phyloP scores from a whole-genome alignment of 768 basidiomycete genomes.

The Psilocybe tampanensis region DNA sequence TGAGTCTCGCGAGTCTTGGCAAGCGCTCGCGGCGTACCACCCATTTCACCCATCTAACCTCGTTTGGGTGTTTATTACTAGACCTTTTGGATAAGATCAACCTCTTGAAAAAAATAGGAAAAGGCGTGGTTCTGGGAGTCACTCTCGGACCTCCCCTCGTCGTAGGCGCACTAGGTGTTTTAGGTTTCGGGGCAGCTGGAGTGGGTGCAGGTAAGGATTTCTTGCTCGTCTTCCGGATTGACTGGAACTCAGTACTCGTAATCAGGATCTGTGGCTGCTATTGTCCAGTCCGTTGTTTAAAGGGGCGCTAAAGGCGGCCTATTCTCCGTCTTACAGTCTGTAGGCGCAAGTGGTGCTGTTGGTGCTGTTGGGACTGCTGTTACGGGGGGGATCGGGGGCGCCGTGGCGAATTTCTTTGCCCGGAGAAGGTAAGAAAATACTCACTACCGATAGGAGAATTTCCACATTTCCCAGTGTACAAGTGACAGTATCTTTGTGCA shows the following conservation, averaged over 20 bases:
- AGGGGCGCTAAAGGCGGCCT: slow-evolving; percentile 21
- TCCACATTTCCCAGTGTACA: too few species aligned
- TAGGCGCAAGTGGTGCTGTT: slow-evolving; percentile 19
- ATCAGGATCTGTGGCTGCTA: slow-evolving; percentile 19
- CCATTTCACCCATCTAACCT: too few species aligned
- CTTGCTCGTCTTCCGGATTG: background rate
- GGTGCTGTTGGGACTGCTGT: slow-evolving; percentile 7
- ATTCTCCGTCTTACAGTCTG: slow-evolving; percentile 23
- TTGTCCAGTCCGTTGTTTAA: slow-evolving; percentile 11
- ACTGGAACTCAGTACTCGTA: background rate
- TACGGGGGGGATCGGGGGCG: slow-evolving; percentile 5
- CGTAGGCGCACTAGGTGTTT: slow-evolving; percentile 11
- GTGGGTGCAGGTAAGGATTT: slow-evolving; percentile 12
- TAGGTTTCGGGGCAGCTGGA: slow-evolving; percentile 19
- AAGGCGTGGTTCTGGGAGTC: slow-evolving; percentile 11
- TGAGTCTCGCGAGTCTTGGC: too few species aligned
- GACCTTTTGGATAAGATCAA: too few species aligned
- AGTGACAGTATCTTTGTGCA: too few species aligned
- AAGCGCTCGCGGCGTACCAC: too few species aligned
- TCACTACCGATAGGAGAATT: too few species aligned
- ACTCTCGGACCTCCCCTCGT: slow-evolving; percentile 12
- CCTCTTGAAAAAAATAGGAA: background rate
- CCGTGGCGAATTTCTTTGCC: background rate
- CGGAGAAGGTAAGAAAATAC: background rate
- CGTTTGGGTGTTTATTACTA: too few species aligned